Base-by-base conservation (phyloP, 140 eudicot species). In the Flaveria floridana region DNA sequence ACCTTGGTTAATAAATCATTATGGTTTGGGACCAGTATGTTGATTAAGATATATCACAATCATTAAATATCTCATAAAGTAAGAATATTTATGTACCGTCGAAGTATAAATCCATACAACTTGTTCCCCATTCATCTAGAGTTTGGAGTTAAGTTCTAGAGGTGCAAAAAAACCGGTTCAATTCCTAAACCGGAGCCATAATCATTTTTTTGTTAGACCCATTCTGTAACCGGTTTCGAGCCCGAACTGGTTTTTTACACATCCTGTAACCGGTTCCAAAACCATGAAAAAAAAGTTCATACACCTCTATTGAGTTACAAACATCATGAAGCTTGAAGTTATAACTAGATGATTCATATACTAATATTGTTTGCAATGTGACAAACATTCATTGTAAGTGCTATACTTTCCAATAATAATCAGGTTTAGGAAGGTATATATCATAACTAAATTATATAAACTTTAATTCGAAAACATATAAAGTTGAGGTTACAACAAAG, bases 401-500 rank as follows among this genome's bases (percentile, higher is more conserved):
- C 1, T 15, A 14, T 58, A 6, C 0, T 64, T 64, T n/a, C n/a
- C 25, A 7, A n/a, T n/a, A 34, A 30, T 16, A 64, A 64, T 34
- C 15, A 16, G 5, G 20, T 57, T 19, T 58, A 9, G 21, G 14
- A 18, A 25, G 7, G 39, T 48, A 4, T 28, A 18, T 11, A 12
- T 3, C 25, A 63, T 21, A 62, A 52, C 2, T 4, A 67, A 6
- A n/a, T 5, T 2, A 41, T 2, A 57, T 7, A 13, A 37, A 37
- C 19, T 11, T 39, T 41, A 18, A 9, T 66, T 2, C 0, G 3
- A 23, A 34, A 57, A 20, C 39, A 14, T 25, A 28, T 67, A 74
- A 80, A 68, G 65, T 67, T 73, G 58, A 72, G 73, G 56, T 79
- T 73, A 65, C 15, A 37, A 42, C 10, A 14, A 1, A 8, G 57